Base-by-base conservation (phyloP, 2,329 filamentous ascomycete species). In the Phoma sp. region DNA sequence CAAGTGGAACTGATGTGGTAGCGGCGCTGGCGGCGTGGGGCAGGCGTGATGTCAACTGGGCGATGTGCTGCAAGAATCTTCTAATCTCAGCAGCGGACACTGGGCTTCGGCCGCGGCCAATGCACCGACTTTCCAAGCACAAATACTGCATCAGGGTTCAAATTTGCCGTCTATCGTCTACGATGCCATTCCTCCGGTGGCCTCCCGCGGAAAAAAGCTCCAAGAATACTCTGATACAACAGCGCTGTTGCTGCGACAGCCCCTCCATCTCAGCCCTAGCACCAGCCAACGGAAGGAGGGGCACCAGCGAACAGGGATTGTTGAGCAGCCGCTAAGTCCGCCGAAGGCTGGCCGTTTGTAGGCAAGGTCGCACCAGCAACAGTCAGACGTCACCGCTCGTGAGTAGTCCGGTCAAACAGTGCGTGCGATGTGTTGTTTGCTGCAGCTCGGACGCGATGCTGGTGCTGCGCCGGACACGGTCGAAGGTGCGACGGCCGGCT, bases 21-120 rank as follows among this genome's bases (percentile, higher is more conserved):
- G 61, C 60, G 65, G 51, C 55, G 55, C 59, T 50, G 62, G 56
- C 47, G 60, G 66, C 59, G 69, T 62, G 67, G 70, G 65, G 68
- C 65, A 62, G 59, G 56, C 36, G 60, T 65, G 62, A 62, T 63
- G 63, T 66, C 62, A 64, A 59, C 52, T 59, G 56, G 53, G 32
- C 53, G 53, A 51, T 51, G 53, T 51, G 53, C 62, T 61, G 60
- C 62, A 60, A 52, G 59, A 53, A 57, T 58, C 57, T 60, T 56
- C 58, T 63, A 64, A 66, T 64, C 61, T 48, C 46, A 55, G 53
- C 57, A 59, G 61, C 66, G 58, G 60, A 65, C 57, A 58, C 55
- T 33, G 48, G 18, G 54, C 61, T 54, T 65, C 70, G 67, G 68
- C 68, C 69, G 68, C 68, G 69, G 70, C 59, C 64, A 57, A 58